These are phyloP conservation scores for Fagopyrum tataricum DNA, from an alignment of 148 eudicot genomes.

Conservation along the genomic window DNA sequence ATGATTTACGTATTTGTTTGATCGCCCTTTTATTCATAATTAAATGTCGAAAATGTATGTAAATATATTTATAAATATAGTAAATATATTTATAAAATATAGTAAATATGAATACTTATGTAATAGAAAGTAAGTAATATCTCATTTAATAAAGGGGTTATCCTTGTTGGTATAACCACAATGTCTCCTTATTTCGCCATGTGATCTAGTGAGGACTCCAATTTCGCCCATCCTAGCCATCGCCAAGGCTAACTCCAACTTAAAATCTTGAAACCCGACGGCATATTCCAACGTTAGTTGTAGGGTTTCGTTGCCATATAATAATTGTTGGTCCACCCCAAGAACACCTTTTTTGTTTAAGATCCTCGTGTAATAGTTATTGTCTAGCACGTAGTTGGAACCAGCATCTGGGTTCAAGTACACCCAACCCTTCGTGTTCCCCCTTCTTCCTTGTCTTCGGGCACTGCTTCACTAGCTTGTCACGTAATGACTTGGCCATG, in stretches of 20 bases:
- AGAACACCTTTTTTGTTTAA: background rate
- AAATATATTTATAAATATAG: too few species aligned
- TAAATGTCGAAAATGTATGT: background rate
- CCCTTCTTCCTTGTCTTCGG: conserved; percentile 25
- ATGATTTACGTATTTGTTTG: background rate
- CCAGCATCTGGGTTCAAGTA: conserved; percentile 39
- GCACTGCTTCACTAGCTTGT: conserved; percentile 35
- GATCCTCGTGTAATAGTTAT: conserved; percentile 39
- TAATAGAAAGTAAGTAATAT: background rate
- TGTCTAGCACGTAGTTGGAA: conserved; percentile 30
- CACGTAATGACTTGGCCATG: conserved; percentile 27
- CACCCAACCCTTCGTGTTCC: conserved; percentile 38
- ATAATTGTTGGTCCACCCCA: background rate
- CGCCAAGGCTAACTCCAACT: background rate
- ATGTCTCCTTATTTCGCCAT: background rate
- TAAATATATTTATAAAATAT: background rate
- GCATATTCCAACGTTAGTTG: background rate
- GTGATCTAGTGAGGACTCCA: background rate
- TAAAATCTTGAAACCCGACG: background rate
- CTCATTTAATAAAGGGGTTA: background rate
- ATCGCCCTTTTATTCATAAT: background rate
- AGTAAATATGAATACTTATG: too few species aligned
- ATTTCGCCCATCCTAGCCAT: conserved; percentile 10
- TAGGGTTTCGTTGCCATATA: background rate
- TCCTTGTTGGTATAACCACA: background rate